Evolutionary conservation across 495 filamentous ascomycete genomes (phyloP).

Genomic region (Lasiosphaeriaceae sp.): DNA sequence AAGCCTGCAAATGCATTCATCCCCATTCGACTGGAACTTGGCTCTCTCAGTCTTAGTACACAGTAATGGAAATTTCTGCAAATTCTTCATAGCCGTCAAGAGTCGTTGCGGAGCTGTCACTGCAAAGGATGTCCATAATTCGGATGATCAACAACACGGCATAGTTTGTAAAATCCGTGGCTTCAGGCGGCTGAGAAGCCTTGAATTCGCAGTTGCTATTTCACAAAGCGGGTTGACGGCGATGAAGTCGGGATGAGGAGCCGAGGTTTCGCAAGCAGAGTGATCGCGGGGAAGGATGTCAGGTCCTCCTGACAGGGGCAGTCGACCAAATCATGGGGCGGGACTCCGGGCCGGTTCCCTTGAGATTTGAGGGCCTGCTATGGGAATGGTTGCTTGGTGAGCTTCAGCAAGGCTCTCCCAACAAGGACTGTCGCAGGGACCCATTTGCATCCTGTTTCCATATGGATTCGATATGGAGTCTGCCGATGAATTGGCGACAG

Average conservation of each 20-base stretch:
- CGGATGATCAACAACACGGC: background rate
- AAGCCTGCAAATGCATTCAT: no score
- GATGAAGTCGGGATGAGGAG: background rate
- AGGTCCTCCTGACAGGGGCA: background rate
- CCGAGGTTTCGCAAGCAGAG: background rate
- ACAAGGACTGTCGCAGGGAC: background rate
- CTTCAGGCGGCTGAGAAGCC: background rate
- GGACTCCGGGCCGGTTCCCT: slow-evolving; percentile 22
- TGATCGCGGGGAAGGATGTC: background rate
- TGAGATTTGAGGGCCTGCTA: background rate
- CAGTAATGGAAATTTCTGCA: no score
- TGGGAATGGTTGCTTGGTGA: background rate
- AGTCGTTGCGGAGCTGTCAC: no score
- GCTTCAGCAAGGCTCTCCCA: slow-evolving; percentile 7
- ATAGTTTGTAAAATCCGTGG: background rate
- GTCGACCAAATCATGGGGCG: slow-evolving; percentile 6
- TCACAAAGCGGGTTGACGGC: background rate
- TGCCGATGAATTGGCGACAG: background rate
- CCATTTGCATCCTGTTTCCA: background rate
- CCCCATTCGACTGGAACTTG: no score
- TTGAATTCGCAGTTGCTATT: background rate
- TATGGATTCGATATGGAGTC: background rate
- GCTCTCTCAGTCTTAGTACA: no score
- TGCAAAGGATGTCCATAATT: background rate
- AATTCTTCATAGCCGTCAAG: no score